These are phyloP conservation scores for Trichoderma brevicompactum DNA, from an alignment of 2,329 filamentous ascomycete species.

Conservation along the genomic window DNA sequence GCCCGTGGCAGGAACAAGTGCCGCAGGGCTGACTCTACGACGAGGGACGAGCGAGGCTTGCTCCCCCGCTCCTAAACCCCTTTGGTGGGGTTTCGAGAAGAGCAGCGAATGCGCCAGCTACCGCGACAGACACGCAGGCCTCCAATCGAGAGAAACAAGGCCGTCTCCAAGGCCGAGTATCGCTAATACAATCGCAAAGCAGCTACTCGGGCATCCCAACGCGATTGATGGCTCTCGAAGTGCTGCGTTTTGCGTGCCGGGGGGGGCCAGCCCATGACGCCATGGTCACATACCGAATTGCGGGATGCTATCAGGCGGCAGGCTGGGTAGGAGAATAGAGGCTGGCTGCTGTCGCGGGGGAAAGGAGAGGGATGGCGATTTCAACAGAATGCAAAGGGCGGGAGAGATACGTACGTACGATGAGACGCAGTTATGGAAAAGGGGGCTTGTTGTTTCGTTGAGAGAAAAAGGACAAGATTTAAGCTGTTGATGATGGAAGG, in stretches of 20 bases:
- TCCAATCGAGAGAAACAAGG: slow-evolving; percentile 14
- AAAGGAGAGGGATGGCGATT: not conserved
- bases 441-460: slow-evolving; percentile 35
- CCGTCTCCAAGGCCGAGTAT: slow-evolving; percentile 2
- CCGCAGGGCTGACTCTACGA: slow-evolving; percentile 27
- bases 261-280: slow-evolving; percentile 46
- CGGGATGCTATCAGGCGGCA: slow-evolving; percentile 22
- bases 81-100: slow-evolving; percentile 23
- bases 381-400: not conserved
- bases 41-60: slow-evolving; percentile 24
- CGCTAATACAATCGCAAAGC: slow-evolving; percentile 22
- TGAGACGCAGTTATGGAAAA: slow-evolving; percentile 30
- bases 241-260: slow-evolving; percentile 9
- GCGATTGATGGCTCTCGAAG: slow-evolving; percentile 21
- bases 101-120: slow-evolving; percentile 27
- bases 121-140: slow-evolving; percentile 17
- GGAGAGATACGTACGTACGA: slow-evolving; percentile 31
- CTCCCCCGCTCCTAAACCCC: slow-evolving; percentile 30
- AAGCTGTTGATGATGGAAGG: slow-evolving; percentile 41
- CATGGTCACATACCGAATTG: slow-evolving; percentile 33
- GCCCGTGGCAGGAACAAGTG: slow-evolving; percentile 29
- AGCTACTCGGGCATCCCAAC: slow-evolving; percentile 1
- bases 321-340: slow-evolving; percentile 3
- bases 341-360: not conserved
- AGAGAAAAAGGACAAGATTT: slow-evolving; percentile 34